A percentile compares a stretch with the other conserved stretches of the same genome.
These are phyloP conservation scores for Exophiala mesophila DNA, from an alignment of 2,329 filamentous ascomycete genomes.

Conservation along the genomic window DNA sequence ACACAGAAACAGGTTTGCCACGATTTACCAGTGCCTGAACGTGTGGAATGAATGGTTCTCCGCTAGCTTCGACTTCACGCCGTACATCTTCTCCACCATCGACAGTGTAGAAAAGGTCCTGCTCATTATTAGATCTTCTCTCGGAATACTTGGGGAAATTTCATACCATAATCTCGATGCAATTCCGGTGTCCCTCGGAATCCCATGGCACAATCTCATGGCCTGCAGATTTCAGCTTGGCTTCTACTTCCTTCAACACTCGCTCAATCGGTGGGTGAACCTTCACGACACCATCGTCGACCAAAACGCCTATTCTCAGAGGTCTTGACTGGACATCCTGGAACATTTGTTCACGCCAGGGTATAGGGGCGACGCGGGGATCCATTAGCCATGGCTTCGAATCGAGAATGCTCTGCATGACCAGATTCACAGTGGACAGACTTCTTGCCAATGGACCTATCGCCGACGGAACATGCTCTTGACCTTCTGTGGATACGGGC, in stretches of 20 bases:
- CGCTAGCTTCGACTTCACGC: conserved; percentile 48
- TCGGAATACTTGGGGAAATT: not conserved
- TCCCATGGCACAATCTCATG: conserved; percentile 44
- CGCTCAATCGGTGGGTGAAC: conserved; percentile 24
- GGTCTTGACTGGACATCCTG: conserved; percentile 42
- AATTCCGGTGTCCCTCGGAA: conserved; percentile 17
- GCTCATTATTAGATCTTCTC: not conserved
- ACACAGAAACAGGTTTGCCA: conserved; percentile 54
- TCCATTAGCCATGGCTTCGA: conserved; percentile 52
- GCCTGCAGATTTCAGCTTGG: conserved; percentile 42
- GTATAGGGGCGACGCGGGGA: conserved; percentile 49
- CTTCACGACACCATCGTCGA: conserved; percentile 24
- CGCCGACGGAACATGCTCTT: conserved; percentile 60
- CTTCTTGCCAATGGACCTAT: conserved; percentile 56
- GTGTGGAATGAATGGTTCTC: conserved; percentile 57
- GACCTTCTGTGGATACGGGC: conserved; percentile 58
- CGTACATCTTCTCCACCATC: conserved; percentile 62
- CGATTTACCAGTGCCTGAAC: conserved; percentile 54
- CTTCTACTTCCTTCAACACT: conserved; percentile 10
- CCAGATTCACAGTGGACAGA: conserved; percentile 45
- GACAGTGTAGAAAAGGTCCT: conserved; percentile 57
- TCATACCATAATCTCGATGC: conserved; percentile 32
- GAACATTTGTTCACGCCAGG: conserved; percentile 50
- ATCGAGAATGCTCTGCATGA: conserved; percentile 32
- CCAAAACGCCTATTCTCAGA: conserved; percentile 20